These are phyloP conservation scores for Beauveria asiatica DNA, from an alignment of 2,329 filamentous ascomycete species.

Conservation along the genomic window DNA sequence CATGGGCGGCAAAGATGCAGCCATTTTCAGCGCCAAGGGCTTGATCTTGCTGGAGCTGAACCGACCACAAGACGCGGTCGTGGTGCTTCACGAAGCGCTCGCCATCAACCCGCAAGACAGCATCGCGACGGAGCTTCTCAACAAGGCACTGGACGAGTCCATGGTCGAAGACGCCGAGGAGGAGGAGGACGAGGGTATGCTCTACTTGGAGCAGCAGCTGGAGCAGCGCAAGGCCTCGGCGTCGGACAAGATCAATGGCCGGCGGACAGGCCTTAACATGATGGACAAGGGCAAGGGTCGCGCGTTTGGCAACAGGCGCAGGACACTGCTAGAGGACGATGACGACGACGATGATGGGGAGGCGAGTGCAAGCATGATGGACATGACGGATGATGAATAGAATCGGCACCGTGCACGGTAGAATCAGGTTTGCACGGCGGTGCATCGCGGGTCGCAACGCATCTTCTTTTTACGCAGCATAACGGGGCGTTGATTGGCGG, in stretches of 20 bases:
- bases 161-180: slow-evolving; percentile 36
- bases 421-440: neutral
- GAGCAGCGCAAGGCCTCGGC: slow-evolving; percentile 38
- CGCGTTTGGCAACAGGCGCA: slow-evolving; percentile 25
- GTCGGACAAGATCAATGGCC: slow-evolving; percentile 26
- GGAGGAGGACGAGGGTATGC: slow-evolving; percentile 38
- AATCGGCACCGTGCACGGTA: neutral
- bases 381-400: slow-evolving; percentile 47
- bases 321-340: slow-evolving; percentile 26
- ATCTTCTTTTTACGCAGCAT: neutral
- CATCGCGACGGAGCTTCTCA: slow-evolving; percentile 69
- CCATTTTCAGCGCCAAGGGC: slow-evolving; percentile 74
- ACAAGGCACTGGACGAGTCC: slow-evolving; percentile 60
- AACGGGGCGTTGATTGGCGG: slow-evolving; percentile 4
- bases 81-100: slow-evolving; percentile 75
- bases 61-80: slow-evolving; percentile 66
- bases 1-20: slow-evolving; percentile 69
- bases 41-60: slow-evolving; percentile 74
- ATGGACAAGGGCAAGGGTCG: slow-evolving; percentile 39
- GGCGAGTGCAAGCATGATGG: slow-evolving; percentile 42
- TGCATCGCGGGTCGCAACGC: neutral
- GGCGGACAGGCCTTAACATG: slow-evolving; percentile 17
- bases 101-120: slow-evolving; percentile 72
- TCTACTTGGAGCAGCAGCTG: slow-evolving; percentile 45
- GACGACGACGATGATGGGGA: slow-evolving; percentile 26